Base-by-base conservation (phyloP, 2,329 filamentous ascomycete species). In the Xylaria sp. region DNA sequence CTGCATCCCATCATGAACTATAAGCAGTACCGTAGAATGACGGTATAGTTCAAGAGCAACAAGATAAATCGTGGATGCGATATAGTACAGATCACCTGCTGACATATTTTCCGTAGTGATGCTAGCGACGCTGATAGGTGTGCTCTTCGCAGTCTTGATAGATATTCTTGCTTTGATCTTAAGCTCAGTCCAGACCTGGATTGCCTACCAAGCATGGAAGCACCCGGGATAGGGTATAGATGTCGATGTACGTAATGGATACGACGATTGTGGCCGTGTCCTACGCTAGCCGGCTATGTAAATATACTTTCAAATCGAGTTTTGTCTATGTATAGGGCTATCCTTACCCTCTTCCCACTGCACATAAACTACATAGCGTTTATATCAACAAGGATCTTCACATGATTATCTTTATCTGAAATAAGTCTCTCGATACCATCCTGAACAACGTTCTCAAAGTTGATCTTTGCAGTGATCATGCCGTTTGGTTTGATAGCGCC, bases 131-230 rank as follows among this genome's bases (percentile, higher is more conserved):
- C 61, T 77, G 54, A 65, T 73, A 42, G 75, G 76, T 0, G 74
- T 78, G 0, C 57, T 74, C 15, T 71, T 79, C 31, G 75, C 75
- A 0, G 68, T 79, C 0, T 25, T 75, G 6, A 65, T 78, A 1
- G 75, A 74, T 3, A 49, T 76, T 11, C 38, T 74, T 3, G 63
- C 73, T 15, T 54, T 78, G 36, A 72, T 65, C 10, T 55, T 78
- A 9, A 70, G 73, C n/a, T 57, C 54, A 9, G 75, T 75, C 58
- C 75, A 78, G 63, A 73, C 77, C 36, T 78, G 74, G 73, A 68
- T 78, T 20, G 63, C 69, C 1, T 77, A 75, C 42, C 73, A 77
- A 67, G 72, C 74, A 36, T 77, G 76, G 77, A 73, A 78, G 59
- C 74, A 78, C 65, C 75, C 76, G 3, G 54, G n/a, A n/a, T n/a